These are phyloP conservation scores for Botrytis fabae DNA, from an alignment of 2,329 filamentous ascomycete genomes.

Conservation along the genomic window DNA sequence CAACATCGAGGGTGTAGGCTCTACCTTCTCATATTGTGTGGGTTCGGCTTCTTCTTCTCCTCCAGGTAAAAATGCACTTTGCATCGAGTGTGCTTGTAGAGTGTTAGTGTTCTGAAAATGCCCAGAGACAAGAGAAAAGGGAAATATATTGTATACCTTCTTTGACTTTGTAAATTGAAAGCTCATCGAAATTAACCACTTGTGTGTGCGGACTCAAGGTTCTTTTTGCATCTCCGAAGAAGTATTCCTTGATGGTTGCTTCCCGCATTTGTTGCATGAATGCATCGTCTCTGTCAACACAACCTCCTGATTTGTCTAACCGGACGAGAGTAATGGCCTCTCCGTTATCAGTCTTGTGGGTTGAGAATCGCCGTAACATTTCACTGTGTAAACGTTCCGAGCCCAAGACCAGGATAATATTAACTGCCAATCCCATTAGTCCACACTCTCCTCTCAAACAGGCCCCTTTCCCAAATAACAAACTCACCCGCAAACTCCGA, in stretches of 20 bases:
- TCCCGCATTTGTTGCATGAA: constrained; percentile 76
- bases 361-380: constrained; percentile 67
- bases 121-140: neutral
- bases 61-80: constrained; percentile 40
- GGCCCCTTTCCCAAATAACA: neutral
- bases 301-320: constrained; percentile 82
- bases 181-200: constrained; percentile 72
- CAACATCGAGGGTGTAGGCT: constrained; percentile 67
- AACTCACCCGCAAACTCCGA: constrained; percentile 61
- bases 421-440: constrained; percentile 51
- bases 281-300: constrained; percentile 69
- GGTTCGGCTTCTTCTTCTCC: constrained; percentile 38
- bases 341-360: constrained; percentile 55
- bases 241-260: constrained; percentile 83
- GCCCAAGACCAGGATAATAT: constrained; percentile 78
- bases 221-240: constrained; percentile 79
- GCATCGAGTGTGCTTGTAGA: constrained; percentile 35
- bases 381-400: constrained; percentile 75
- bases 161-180: constrained; percentile 71
- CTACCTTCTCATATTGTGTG: constrained; percentile 60
- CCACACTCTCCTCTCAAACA: neutral
- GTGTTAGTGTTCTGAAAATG: constrained; percentile 22
- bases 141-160: constrained; percentile 48
- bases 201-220: constrained; percentile 86
- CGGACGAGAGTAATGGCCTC: constrained; percentile 75